phyloP scores from a whole-genome alignment of 2,329 filamentous ascomycete genomes.

The Bertia moriformis region DNA sequence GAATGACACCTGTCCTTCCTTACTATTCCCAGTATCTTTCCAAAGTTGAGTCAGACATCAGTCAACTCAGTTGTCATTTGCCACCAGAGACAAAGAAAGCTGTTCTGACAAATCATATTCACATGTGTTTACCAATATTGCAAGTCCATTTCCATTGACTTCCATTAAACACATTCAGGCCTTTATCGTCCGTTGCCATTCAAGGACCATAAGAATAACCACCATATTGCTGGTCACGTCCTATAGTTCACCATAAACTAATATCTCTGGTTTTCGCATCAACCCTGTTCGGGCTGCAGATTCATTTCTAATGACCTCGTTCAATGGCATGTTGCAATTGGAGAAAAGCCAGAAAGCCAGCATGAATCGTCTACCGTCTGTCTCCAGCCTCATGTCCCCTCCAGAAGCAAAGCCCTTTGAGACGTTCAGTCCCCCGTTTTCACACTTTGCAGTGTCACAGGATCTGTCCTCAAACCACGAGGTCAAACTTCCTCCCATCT shows the following conservation, averaged over 20 bases:
- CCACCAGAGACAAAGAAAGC: background rate
- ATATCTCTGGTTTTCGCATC: background rate
- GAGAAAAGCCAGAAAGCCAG: background rate
- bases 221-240: background rate
- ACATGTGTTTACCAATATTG: conserved; percentile 1
- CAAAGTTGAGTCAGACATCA: too few relatives aligned
- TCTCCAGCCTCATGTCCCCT: conserved; percentile 41
- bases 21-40: too few relatives aligned
- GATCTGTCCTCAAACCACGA: conserved; percentile 5
- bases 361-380: conserved; percentile 1
- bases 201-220: too few relatives aligned
- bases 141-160: background rate
- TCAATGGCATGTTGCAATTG: background rate
- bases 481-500: conserved; percentile 20
- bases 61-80: too few relatives aligned
- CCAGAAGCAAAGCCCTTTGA: conserved; percentile 36
- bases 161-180: background rate
- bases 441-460: conserved; percentile 10
- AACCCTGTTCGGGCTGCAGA: background rate
- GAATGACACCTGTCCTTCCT: too few relatives aligned
- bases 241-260: background rate
- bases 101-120: background rate
- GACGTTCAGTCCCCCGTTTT: conserved; percentile 24
- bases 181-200: background rate
- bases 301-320: background rate